phyloP scores from a whole-genome alignment of 202 grass and related monocot genomes.

The Panicum hallii region DNA sequence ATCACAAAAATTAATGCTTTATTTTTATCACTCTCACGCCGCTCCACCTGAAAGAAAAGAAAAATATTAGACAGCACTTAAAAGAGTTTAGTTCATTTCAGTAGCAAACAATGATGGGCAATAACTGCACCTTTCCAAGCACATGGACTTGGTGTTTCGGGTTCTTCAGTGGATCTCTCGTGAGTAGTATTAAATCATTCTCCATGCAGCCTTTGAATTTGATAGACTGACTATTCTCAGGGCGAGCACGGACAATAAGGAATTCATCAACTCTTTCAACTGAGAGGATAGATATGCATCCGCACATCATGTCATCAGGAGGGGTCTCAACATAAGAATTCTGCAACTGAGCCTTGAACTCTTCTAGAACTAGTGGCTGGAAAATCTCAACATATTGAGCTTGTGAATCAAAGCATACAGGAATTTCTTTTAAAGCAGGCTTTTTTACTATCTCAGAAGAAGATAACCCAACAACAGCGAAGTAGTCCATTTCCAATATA shows the following conservation, averaged over 20 bases:
- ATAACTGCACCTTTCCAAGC: slow-evolving; percentile 83
- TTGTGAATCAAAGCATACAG: slow-evolving; percentile 82
- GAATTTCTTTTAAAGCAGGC: slow-evolving; percentile 73
- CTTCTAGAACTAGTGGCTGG: slow-evolving; percentile 90
- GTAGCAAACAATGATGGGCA: slow-evolving; percentile 34
- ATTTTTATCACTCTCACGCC: slow-evolving; percentile 78
- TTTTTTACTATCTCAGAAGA: slow-evolving; percentile 55
- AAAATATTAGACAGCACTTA: slow-evolving; percentile 39
- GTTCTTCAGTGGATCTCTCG: slow-evolving; percentile 76
- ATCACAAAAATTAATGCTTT: slow-evolving; percentile 77
- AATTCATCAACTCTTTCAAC: slow-evolving; percentile 99
- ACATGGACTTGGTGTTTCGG: slow-evolving; percentile 69
- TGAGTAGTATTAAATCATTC: slow-evolving; percentile 94
- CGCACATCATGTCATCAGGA: slow-evolving; percentile 75
- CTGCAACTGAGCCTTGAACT: slow-evolving; percentile 95
- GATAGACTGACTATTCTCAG: slow-evolving; percentile 63
- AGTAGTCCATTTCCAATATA: slow-evolving; percentile 95
- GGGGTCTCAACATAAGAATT: slow-evolving; percentile 76
- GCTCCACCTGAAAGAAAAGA: slow-evolving; percentile 70
- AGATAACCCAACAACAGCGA: slow-evolving; percentile 70
- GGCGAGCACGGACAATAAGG: slow-evolving; percentile 77
- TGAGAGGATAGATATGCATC: slow-evolving; percentile 72
- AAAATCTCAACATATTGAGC: slow-evolving; percentile 93
- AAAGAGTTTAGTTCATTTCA: slow-evolving; percentile 42
- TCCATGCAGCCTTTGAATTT: slow-evolving; percentile 72